These are phyloP conservation scores for Alternaria sp. DNA, from an alignment of 2,329 filamentous ascomycete genomes.

Conservation along the genomic window DNA sequence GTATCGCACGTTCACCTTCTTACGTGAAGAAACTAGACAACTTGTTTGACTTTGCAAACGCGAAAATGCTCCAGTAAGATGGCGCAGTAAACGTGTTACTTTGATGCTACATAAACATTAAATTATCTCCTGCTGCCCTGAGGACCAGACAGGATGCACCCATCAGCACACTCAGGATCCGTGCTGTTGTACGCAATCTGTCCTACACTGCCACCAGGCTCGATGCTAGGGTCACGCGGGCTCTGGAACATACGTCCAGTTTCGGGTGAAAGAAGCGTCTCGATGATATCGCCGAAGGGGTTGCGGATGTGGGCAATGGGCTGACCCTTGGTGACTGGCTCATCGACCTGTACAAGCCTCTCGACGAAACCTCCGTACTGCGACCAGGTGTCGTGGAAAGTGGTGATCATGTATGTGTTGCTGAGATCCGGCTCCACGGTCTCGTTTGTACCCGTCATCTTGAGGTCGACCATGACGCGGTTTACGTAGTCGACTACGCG, in stretches of 20 bases:
- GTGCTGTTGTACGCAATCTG: conserved; percentile 48
- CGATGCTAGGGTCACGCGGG: conserved; percentile 43
- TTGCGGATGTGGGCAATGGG: conserved; percentile 45
- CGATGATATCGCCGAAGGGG: conserved; percentile 46
- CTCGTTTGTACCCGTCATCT: conserved; percentile 34
- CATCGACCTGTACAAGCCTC: conserved; percentile 37
- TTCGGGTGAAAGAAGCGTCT: conserved; percentile 42
- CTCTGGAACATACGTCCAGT: conserved; percentile 45
- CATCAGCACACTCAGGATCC: conserved; percentile 36
- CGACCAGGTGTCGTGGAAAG: conserved; percentile 35
- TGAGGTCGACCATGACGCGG: conserved; percentile 31
- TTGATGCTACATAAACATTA: neutral
- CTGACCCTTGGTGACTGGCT: conserved; percentile 46
- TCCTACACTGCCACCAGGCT: conserved; percentile 43
- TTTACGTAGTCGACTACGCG: conserved; percentile 40
- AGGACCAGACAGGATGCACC: conserved; percentile 35
- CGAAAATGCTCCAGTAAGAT: neutral
- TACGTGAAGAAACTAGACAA: neutral
- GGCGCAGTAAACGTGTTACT: neutral
- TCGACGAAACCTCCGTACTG: conserved; percentile 40
- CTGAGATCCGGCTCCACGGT: conserved; percentile 41
- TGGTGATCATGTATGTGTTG: conserved; percentile 40
- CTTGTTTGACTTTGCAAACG: neutral
- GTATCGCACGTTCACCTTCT: no score
- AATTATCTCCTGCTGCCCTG: neutral